A percentile compares a stretch with the other conserved stretches of the same genome.
Conservation (phyloP, 75 land plant species). For the Selaginella tamariscina region DNA sequence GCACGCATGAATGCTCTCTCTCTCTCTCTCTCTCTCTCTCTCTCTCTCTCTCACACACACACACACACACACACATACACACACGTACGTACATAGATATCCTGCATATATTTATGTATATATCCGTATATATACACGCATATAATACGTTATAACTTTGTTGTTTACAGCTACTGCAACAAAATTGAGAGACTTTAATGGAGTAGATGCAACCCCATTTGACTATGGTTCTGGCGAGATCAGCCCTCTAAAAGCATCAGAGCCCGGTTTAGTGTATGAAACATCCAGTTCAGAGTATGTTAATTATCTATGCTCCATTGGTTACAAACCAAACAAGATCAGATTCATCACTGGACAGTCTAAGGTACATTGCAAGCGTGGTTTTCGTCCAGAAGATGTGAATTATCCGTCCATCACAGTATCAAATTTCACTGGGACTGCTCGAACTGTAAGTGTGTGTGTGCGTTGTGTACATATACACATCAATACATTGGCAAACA, state of each 20-base stretch:
- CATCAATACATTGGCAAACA: too few species aligned
- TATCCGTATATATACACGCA: too few species aligned
- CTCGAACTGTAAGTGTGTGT: too few species aligned
- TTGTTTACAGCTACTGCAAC: not conserved
- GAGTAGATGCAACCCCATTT: not conserved
- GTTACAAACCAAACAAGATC: not conserved
- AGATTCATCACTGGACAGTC: not conserved
- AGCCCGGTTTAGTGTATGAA: slow-evolving; percentile 3
- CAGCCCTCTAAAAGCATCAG: not conserved
- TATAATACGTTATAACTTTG: too few species aligned
- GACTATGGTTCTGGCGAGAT: slow-evolving; percentile 12
- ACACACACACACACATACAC: too few species aligned
- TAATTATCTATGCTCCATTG: not conserved
- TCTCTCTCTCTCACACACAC: too few species aligned
- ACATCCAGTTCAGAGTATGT: not conserved
- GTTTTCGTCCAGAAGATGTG: not conserved
- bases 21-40: too few species aligned
- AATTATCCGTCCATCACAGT: slow-evolving; percentile 1
- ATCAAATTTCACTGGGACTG: not conserved
- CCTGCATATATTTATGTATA: too few species aligned
- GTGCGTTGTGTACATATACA: too few species aligned
- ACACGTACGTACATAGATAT: too few species aligned
- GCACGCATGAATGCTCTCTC: too few species aligned
- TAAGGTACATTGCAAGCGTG: not conserved
- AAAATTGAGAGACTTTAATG: not conserved